Percentiles rank a stretch among this genome's conserved stretches.
phyloP scores from a whole-genome alignment of 2,329 filamentous ascomycete genomes.

The Ophiostoma tasmaniense region DNA sequence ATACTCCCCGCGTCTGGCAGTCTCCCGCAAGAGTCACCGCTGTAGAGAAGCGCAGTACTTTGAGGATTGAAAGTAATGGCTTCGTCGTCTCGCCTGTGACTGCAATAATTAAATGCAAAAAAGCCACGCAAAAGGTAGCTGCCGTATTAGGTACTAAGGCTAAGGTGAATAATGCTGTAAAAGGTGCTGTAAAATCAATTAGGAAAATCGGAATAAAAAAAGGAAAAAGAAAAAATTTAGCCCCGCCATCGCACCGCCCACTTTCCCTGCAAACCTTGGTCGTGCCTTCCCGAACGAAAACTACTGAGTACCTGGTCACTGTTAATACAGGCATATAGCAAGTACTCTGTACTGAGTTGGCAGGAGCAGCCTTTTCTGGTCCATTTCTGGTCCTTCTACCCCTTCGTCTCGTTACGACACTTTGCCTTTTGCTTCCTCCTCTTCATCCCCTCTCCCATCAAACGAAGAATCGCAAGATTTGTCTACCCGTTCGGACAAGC shows the following conservation, averaged over 20 bases:
- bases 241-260: conserved; percentile 18
- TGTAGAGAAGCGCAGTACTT: no score
- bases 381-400: conserved; percentile 1
- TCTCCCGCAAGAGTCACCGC: not conserved
- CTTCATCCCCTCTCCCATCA: not conserved
- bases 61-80: not conserved
- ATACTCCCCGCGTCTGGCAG: not conserved
- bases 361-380: conserved; percentile 7
- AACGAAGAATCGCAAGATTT: conserved; percentile 1
- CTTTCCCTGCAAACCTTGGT: conserved; percentile 9
- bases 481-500: conserved; percentile 1
- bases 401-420: no score
- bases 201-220: not conserved
- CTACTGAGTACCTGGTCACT: not conserved
- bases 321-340: not conserved
- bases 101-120: not conserved
- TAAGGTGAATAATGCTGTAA: not conserved
- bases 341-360: conserved; percentile 5
- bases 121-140: not conserved
- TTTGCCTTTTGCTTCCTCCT: not conserved
- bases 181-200: not conserved
- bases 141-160: not conserved
- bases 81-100: not conserved
- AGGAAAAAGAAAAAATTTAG: conserved; percentile 8
- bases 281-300: conserved; percentile 11